Evolutionary conservation across 2,329 filamentous ascomycete genomes (phyloP).

Genomic region (Nothomitra cinnamomea): DNA sequence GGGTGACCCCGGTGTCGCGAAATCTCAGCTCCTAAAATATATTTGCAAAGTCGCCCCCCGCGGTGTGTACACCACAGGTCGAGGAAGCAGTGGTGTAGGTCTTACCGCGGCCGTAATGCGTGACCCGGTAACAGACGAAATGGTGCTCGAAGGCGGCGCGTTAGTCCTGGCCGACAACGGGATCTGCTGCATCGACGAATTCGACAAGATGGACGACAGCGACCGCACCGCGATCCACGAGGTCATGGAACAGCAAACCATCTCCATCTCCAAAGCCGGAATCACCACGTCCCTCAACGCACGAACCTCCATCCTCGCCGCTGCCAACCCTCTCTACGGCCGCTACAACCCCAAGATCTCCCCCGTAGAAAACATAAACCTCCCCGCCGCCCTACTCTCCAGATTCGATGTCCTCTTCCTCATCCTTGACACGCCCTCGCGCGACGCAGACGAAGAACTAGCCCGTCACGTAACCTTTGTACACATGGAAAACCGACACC

Average conservation of each 20-base stretch:
- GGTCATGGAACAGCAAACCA: conserved; percentile 80
- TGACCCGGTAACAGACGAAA: conserved; percentile 68
- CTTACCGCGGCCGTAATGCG: conserved; percentile 71
- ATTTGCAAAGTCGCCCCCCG: conserved; percentile 95
- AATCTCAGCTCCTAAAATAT: conserved; percentile 95
- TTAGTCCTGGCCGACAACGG: conserved; percentile 68
- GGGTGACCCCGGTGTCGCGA: conserved; percentile 98
- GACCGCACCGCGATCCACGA: conserved; percentile 73
- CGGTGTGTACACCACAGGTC: conserved; percentile 69
- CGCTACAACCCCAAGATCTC: conserved; percentile 96
- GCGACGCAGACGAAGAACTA: conserved; percentile 80
- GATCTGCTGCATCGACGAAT: conserved; percentile 75
- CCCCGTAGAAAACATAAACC: conserved; percentile 96
- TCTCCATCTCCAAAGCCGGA: conserved; percentile 76
- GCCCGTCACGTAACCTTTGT: conserved; percentile 92
- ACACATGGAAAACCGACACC: conserved; percentile 91
- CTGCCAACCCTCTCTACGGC: conserved; percentile 92
- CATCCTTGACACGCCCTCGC: conserved; percentile 82
- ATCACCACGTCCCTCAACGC: conserved; percentile 96
- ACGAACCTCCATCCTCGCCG: conserved; percentile 85
- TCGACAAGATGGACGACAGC: conserved; percentile 79
- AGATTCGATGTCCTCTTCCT: conserved; percentile 96
- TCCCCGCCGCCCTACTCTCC: conserved; percentile 88
- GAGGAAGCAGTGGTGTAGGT: conserved; percentile 67
- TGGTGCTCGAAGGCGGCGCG: conserved; percentile 67